Evolutionary conservation across 345 rosid genomes (phyloP).

Genomic region (Syzygium oleosum): DNA sequence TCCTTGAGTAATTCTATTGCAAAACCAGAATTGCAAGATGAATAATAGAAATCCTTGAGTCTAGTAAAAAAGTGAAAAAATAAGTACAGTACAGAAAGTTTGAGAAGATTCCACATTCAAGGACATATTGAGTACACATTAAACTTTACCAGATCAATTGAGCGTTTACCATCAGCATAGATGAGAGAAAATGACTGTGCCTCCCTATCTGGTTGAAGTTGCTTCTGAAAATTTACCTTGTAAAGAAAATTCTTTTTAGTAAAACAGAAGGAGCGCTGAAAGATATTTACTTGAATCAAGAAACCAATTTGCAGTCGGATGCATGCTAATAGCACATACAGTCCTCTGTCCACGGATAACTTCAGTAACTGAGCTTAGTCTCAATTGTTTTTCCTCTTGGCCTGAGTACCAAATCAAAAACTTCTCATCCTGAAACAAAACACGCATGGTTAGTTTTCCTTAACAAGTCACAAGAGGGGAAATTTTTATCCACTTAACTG

Average conservation of each 20-base stretch:
- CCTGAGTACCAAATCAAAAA: slow-evolving; percentile 74
- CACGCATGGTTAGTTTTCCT: not conserved
- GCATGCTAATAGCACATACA: slow-evolving; percentile 23
- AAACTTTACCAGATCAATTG: slow-evolving; percentile 61
- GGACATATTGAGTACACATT: not conserved
- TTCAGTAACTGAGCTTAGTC: slow-evolving; percentile 45
- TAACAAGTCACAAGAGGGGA: not conserved
- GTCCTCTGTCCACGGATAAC: slow-evolving; percentile 58
- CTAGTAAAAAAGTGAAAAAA: not conserved
- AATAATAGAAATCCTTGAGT: not conserved
- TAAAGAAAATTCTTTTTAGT: not conserved
- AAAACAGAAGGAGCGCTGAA: not conserved
- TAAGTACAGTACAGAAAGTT: not conserved
- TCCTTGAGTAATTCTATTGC: not conserved
- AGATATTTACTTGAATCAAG: not conserved
- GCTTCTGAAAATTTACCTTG: slow-evolving; percentile 55
- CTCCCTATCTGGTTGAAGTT: slow-evolving; percentile 52
- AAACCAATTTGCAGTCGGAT: not conserved
- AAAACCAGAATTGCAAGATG: not conserved
- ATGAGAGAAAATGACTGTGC: slow-evolving; percentile 68
- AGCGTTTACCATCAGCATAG: slow-evolving; percentile 52
- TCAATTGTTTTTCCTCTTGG: slow-evolving; percentile 54
- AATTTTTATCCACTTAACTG: not conserved
- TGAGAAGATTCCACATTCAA: not conserved
- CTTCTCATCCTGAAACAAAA: slow-evolving; percentile 61